phyloP scores from a whole-genome alignment of 2,329 filamentous ascomycete species.

The Colletotrichum filicis region DNA sequence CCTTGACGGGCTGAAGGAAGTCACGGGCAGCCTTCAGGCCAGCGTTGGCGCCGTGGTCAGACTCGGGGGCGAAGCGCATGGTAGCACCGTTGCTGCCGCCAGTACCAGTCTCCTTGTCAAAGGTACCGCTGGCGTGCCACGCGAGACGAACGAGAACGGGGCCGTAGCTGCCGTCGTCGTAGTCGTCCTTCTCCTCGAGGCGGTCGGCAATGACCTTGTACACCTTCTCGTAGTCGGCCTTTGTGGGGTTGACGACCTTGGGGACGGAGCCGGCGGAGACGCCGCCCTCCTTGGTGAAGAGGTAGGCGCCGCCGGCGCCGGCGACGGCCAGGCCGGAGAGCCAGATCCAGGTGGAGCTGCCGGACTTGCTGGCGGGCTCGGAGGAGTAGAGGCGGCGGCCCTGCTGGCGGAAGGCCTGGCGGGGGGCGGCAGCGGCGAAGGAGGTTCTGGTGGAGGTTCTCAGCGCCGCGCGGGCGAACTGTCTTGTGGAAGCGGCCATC shows the following conservation, averaged over 20 bases:
- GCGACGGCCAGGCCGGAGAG: conserved; percentile 68
- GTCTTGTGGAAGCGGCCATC: conserved; percentile 44
- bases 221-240: conserved; percentile 93
- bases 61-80: conserved; percentile 94
- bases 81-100: conserved; percentile 96
- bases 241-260: conserved; percentile 72
- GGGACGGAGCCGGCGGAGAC: conserved; percentile 57
- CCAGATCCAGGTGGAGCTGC: conserved; percentile 63
- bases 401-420: conserved; percentile 78
- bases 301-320: conserved; percentile 73
- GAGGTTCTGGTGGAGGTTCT: conserved; percentile 68
- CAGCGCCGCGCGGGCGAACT: conserved; percentile 68
- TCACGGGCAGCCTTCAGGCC: conserved; percentile 87
- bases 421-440: conserved; percentile 67
- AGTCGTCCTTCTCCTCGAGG: conserved; percentile 90
- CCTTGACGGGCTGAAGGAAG: conserved; percentile 93
- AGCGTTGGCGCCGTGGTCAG: conserved; percentile 92
- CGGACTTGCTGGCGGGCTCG: conserved; percentile 63
- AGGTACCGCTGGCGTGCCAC: conserved; percentile 95
- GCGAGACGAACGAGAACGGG: conserved; percentile 90
- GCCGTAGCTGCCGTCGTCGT: conserved; percentile 96
- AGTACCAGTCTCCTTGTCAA: conserved; percentile 86
- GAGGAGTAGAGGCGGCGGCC: conserved; percentile 85
- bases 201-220: conserved; percentile 86
- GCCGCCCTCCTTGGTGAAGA: conserved; percentile 70